A percentile compares a stretch with the other conserved stretches of the same genome.
phyloP scores from a whole-genome alignment of 2,329 filamentous ascomycete genomes.

The Chalaropsis thielavioides region DNA sequence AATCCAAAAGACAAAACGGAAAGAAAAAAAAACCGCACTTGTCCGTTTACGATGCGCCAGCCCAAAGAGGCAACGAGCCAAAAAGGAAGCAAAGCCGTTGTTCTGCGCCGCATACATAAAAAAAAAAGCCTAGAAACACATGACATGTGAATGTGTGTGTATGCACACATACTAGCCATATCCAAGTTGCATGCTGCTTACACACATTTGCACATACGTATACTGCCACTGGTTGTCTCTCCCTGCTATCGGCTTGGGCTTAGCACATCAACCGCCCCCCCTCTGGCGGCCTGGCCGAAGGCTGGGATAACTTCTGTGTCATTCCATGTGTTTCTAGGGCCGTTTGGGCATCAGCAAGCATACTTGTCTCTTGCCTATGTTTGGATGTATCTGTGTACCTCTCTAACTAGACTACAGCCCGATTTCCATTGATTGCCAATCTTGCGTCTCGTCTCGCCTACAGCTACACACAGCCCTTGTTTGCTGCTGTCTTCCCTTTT shows the following conservation, averaged over 20 bases:
- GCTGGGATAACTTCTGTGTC: background rate
- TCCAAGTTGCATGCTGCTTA: no score
- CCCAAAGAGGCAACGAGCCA: slow-evolving; percentile 1
- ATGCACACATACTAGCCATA: no score
- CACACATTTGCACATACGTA: no score
- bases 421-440: background rate
- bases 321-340: background rate
- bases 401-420: background rate
- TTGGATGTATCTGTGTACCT: background rate
- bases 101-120: background rate
- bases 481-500: background rate
- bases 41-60: background rate
- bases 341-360: background rate
- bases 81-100: background rate
- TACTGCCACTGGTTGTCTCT: background rate
- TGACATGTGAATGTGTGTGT: no score
- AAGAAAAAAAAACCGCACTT: no score
- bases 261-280: background rate
- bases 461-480: no score
- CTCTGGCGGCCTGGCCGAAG: background rate
- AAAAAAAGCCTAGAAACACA: no score
- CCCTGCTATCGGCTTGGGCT: background rate
- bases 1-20: no score
- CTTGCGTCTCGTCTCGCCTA: background rate
- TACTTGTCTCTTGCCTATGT: background rate